Evolutionary conservation across 1,284 basidiomycete species (phyloP).

Genomic region (Dichomitus squalens): DNA sequence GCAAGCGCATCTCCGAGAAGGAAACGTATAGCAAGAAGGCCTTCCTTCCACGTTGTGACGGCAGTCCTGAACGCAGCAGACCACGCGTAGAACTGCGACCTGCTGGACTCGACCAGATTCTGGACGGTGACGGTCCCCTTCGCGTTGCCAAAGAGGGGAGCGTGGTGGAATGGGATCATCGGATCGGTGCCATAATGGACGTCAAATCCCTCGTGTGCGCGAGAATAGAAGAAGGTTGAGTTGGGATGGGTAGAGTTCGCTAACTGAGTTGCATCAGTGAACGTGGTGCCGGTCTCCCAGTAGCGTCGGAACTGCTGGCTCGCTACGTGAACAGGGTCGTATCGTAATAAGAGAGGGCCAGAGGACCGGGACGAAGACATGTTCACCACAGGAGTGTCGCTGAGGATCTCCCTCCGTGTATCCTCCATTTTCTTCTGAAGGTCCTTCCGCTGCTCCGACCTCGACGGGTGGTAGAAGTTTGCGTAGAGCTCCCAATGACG

Average conservation of each 20-base stretch:
- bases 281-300: conserved; percentile 48
- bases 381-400: no score
- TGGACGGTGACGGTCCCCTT: conserved; percentile 12
- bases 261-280: conserved; percentile 28
- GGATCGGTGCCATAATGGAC: conserved; percentile 53
- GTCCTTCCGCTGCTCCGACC: no score
- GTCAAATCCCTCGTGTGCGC: conserved; percentile 41
- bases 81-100: conserved; percentile 40
- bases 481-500: no score
- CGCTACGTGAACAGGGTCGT: no score
- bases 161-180: conserved; percentile 49
- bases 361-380: no score
- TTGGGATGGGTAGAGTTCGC: conserved; percentile 40
- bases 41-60: not conserved
- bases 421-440: no score
- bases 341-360: no score
- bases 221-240: conserved; percentile 50
- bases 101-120: conserved; percentile 32
- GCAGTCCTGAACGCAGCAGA: conserved; percentile 34
- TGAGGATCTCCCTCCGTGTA: no score
- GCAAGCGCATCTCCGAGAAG: conserved; percentile 40
- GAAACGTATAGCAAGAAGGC: conserved; percentile 34
- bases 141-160: conserved; percentile 35
- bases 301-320: conserved; percentile 36
- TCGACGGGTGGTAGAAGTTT: no score